Conservation (phyloP, 2,329 filamentous ascomycete genomes). For the Aureobasidium zeae region DNA sequence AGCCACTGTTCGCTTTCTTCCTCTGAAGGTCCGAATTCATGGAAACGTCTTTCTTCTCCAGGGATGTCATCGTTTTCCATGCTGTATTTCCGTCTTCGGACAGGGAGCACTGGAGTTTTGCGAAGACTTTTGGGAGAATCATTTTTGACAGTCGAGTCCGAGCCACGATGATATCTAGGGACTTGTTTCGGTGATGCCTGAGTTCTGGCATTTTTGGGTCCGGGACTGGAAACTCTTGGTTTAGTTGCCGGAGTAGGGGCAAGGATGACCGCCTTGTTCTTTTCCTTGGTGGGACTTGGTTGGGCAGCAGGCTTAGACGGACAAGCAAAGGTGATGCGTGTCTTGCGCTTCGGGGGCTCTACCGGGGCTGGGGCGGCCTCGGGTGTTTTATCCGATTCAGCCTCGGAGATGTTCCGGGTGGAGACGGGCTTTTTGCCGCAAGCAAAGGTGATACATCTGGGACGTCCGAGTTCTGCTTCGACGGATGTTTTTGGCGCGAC, state of each 20-base stretch:
- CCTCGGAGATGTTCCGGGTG: slow-evolving; percentile 26
- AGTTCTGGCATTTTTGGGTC: slow-evolving; percentile 21
- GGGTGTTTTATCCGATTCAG: slow-evolving; percentile 24
- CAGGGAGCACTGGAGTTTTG: slow-evolving; percentile 28
- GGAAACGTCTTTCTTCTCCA: slow-evolving; percentile 57
- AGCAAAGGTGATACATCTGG: slow-evolving; percentile 86
- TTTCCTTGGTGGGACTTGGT: slow-evolving; percentile 24
- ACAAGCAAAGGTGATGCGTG: slow-evolving; percentile 66
- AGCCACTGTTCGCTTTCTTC: slow-evolving; percentile 89
- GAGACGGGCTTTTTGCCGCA: slow-evolving; percentile 54
- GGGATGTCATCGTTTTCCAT: slow-evolving; percentile 37
- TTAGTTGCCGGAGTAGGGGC: slow-evolving; percentile 26
- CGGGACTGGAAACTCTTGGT: not conserved
- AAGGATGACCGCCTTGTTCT: slow-evolving; percentile 33
- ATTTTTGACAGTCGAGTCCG: slow-evolving; percentile 42
- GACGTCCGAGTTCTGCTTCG: slow-evolving; percentile 60
- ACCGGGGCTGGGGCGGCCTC: slow-evolving; percentile 15
- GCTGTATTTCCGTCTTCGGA: slow-evolving; percentile 29
- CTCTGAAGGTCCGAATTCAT: slow-evolving; percentile 82
- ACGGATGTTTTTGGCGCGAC: slow-evolving; percentile 44
- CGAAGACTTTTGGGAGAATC: slow-evolving; percentile 37
- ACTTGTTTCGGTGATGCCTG: slow-evolving; percentile 25
- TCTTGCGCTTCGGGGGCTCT: slow-evolving; percentile 44
- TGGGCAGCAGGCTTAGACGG: slow-evolving; percentile 42
- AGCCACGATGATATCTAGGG: slow-evolving; percentile 35